A percentile compares a stretch with the other conserved stretches of the same genome.
These are phyloP conservation scores for Pilaira anomala DNA, from an alignment of 192 early-diverging fungal genomes.

Conservation along the genomic window DNA sequence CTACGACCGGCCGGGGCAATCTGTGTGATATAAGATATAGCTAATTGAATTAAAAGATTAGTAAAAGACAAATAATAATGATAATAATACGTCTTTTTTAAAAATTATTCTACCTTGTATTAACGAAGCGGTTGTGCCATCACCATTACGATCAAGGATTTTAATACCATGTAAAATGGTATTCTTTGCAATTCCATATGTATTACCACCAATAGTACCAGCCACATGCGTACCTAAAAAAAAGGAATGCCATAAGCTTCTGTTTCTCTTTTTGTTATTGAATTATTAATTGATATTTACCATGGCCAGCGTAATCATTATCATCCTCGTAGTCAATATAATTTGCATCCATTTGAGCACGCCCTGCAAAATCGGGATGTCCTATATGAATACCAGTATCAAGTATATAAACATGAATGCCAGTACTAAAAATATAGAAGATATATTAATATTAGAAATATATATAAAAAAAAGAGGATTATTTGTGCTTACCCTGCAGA, in stretches of 20 bases:
- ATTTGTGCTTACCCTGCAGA: slow-evolving; percentile 48
- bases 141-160: slow-evolving; percentile 52
- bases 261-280: not conserved
- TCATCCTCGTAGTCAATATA: slow-evolving; percentile 36
- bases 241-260: not conserved
- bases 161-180: slow-evolving; percentile 57
- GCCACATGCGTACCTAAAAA: slow-evolving; percentile 28
- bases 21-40: slow-evolving; percentile 21
- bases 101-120: slow-evolving; percentile 44
- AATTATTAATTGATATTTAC: slow-evolving; percentile 17
- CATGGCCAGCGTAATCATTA: slow-evolving; percentile 43
- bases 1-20: slow-evolving; percentile 22
- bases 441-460: slow-evolving; percentile 9
- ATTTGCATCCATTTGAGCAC: slow-evolving; percentile 40
- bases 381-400: slow-evolving; percentile 56
- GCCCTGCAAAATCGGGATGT: slow-evolving; percentile 49
- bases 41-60: slow-evolving; percentile 2
- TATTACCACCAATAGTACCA: slow-evolving; percentile 34
- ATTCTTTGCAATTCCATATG: slow-evolving; percentile 65
- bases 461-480: not conserved
- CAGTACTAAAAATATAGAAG: slow-evolving; percentile 16
- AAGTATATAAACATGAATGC: slow-evolving; percentile 62
- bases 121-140: slow-evolving; percentile 45
- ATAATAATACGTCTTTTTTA: not conserved
- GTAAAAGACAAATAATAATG: slow-evolving; percentile 15